Conservation (phyloP, 179 eudicot genomes). For the Gypsophila paniculata region DNA sequence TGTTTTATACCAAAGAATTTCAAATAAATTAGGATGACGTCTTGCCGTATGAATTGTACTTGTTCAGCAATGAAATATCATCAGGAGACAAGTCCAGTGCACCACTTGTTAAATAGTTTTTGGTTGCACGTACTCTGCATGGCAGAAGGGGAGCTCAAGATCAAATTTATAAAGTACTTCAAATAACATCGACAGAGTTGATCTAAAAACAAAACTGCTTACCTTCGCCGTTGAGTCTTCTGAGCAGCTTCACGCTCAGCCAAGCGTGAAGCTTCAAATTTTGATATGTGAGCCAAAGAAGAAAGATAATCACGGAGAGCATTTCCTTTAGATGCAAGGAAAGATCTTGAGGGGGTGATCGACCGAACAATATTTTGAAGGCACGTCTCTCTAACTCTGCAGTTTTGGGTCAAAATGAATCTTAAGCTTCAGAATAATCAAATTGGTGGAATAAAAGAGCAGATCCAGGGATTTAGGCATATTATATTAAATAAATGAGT, state of each 20-base stretch:
- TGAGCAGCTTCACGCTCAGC: slow-evolving; percentile 37
- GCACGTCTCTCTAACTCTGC: slow-evolving; percentile 49
- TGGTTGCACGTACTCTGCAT: slow-evolving; percentile 51
- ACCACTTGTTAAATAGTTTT: slow-evolving; percentile 61
- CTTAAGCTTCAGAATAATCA: not conserved
- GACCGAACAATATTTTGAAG: slow-evolving; percentile 49
- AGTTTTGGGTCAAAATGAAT: slow-evolving; percentile 10
- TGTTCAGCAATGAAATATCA: slow-evolving; percentile 46
- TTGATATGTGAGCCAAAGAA: slow-evolving; percentile 71
- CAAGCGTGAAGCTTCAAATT: slow-evolving; percentile 59
- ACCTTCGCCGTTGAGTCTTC: slow-evolving; percentile 56
- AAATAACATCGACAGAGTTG: not conserved
- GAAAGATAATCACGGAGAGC: slow-evolving; percentile 70
- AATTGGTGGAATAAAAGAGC: slow-evolving; percentile 10
- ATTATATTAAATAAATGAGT: not conserved
- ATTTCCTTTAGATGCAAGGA: slow-evolving; percentile 51
- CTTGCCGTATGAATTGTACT: slow-evolving; percentile 36
- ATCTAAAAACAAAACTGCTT: slow-evolving; percentile 14
- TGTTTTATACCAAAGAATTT: slow-evolving; percentile 9
- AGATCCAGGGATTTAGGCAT: not conserved
- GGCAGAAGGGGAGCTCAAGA: slow-evolving; percentile 4
- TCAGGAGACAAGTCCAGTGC: slow-evolving; percentile 51
- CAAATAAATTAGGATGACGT: slow-evolving; percentile 13
- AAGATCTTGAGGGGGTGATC: slow-evolving; percentile 54
- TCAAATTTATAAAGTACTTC: not conserved